Base-by-base conservation (phyloP, 2,329 filamentous ascomycete genomes). In the Pseudonectria foliicola region DNA sequence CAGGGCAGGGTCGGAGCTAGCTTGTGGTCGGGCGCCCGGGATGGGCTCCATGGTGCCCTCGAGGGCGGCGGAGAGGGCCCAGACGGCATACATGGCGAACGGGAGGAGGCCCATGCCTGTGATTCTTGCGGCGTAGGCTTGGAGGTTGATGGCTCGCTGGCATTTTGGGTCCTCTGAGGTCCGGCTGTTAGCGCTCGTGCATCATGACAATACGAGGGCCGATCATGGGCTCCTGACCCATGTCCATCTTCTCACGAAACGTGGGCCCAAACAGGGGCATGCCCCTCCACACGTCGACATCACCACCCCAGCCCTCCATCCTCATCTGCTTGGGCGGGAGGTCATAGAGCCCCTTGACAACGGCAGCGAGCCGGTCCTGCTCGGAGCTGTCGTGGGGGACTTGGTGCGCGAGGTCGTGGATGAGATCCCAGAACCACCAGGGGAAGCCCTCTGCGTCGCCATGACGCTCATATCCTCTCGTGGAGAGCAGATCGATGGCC, bases 351-450 rank as follows among this genome's bases (percentile, higher is more conserved):
- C 29, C 35, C 24, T 42, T 32, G 14, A 46, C 14, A 6, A 39
- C 15, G 1, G 24, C 39, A 4, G 30, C 37, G 4, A 48, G 27
- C 6, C 14, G 37, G 12, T 46, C 40, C 11, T 50, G 46, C 26
- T 44, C 35, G 2, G 25, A 24, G 18, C 37, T 39, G 18, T 46
- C 32, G 27, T 43, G 35, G 10, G 47, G 43, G 24, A 50, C 10
- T 25, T 49, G 45, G n/a, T 45, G 41, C 13, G 42, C 27, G 12
- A 52, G 30, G 4, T 43, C 34, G 18, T 49, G 48, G 10, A 52
- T 12, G 2, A 50, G 41, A 21, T 49, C 44, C 49, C 48, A 48
- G 34, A 49, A 49, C 35, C 48, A 43, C 36, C 40, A 48, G 7
- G 49, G 31, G 13, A 52, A 52, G 6, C 18, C 25, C 2, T 28